Base-by-base conservation (phyloP, 768 basidiomycete genomes). In the Suillus americanus region DNA sequence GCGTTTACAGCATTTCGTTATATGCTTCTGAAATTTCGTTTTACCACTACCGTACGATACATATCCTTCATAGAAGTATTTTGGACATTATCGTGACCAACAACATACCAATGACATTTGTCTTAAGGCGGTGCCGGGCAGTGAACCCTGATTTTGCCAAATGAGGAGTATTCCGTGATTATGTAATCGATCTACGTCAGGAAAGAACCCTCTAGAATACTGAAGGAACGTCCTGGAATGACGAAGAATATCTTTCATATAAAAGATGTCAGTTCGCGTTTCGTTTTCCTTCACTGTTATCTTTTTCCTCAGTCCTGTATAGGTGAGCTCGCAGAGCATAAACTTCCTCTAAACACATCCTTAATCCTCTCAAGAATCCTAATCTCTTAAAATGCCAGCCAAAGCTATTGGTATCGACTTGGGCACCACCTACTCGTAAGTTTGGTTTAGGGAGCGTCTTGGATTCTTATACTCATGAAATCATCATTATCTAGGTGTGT, bases 331-430 rank as follows among this genome's bases (percentile, higher is more conserved):
- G 14, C 61, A 60, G 57, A 65, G 30, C 28, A 3, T 14, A 25
- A 3, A 59, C 9, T 5, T 57, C 9, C 23, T 57, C 0, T 6
- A 16, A 30, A 62, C 23, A 37, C 28, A 16, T 60, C 55, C 25
- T 62, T 2, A 62, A 14, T 23, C 23, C 18, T 20, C 6, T 7
- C 5, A 57, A 41, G 40, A 30, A 30, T 50, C 23, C 7, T 25
- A 9, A 25, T 59, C 57, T 37, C 6, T 41, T 2, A 59, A 59
- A 59, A 59, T 59, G 57, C 57, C 57, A 3, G 18, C 87, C 75
- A 94, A 94, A 87, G 92, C 92, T 69, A 86, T 94, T 75, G 92
- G 92, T 79, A 94, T 94, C 75, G 92, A 94, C 85, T 84, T 94
- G 70, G 91, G 91, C 72, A 97, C 95, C 67, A 97, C 95, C 61